Evolutionary conservation across 805 yeast species (phyloP).

Genomic region (Starmera quercuum): DNA sequence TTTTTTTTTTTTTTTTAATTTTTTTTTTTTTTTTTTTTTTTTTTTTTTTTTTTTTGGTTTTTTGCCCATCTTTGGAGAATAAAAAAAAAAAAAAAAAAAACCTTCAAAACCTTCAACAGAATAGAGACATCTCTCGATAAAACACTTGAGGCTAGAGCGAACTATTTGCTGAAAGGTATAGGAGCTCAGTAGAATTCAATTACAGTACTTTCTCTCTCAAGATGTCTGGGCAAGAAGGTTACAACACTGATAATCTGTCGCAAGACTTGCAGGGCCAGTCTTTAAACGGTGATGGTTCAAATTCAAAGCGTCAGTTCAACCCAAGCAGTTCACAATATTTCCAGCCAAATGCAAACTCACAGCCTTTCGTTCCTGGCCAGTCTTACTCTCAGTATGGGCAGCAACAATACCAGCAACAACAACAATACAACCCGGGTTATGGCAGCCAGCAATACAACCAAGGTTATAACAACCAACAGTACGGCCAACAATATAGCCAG

Average conservation of each 20-base stretch:
- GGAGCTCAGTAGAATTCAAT: too few species aligned
- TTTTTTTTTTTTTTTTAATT: too few species aligned
- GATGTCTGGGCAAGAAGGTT: constrained; percentile 14
- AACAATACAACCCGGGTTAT: constrained; percentile 17
- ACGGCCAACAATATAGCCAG: constrained; percentile 17
- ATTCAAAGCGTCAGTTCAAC: constrained; percentile 33
- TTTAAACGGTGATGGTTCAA: constrained; percentile 14
- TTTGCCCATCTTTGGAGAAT: background rate
- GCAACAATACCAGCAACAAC: constrained; percentile 20
- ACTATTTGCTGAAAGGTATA: background rate
- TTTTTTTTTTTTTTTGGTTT: background rate
- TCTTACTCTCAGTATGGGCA: constrained; percentile 23
- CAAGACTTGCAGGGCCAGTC: constrained; percentile 24
- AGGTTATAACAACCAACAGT: constrained; percentile 11
- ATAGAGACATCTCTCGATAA: too few species aligned
- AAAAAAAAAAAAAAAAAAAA: background rate
- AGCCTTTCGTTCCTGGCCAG: constrained; percentile 31
- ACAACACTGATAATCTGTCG: constrained; percentile 19
- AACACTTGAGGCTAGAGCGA: background rate
- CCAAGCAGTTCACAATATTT: constrained; percentile 45
- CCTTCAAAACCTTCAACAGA: too few species aligned
- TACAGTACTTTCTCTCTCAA: too few species aligned
- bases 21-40: too few species aligned
- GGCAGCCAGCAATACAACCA: constrained; percentile 19
- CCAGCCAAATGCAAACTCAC: constrained; percentile 35